Evolutionary conservation across 2,329 filamentous ascomycete genomes (phyloP).

Genomic region (Talaromyces piceae): DNA sequence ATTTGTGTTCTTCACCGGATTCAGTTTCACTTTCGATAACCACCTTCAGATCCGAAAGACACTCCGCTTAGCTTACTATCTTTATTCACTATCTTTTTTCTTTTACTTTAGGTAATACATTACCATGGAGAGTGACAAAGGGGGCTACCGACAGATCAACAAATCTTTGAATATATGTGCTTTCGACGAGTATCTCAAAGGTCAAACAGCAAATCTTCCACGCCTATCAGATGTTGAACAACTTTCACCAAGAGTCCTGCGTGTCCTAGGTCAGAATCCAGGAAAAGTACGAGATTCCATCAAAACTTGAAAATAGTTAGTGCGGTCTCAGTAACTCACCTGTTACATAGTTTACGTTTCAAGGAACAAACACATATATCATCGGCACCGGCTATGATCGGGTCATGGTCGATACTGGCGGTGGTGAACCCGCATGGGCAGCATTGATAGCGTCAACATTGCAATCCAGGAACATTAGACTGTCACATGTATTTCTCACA

Average conservation of each 20-base stretch:
- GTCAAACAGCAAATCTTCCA: slow-evolving; percentile 32
- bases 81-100: too few species aligned
- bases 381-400: slow-evolving; percentile 29
- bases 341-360: slow-evolving; percentile 26
- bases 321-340: background rate
- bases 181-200: slow-evolving; percentile 43
- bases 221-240: slow-evolving; percentile 34
- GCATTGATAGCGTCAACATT: slow-evolving; percentile 29
- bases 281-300: slow-evolving; percentile 28
- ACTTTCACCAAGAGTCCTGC: slow-evolving; percentile 36
- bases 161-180: slow-evolving; percentile 41
- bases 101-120: background rate
- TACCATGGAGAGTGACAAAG: background rate
- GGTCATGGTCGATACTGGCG: slow-evolving; percentile 32
- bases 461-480: slow-evolving; percentile 15
- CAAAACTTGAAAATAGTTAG: background rate
- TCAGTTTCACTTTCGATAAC: too few species aligned
- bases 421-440: slow-evolving; percentile 27
- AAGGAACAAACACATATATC: slow-evolving; percentile 38
- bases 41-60: too few species aligned
- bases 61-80: too few species aligned
- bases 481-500: slow-evolving; percentile 39
- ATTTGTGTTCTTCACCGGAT: too few species aligned
- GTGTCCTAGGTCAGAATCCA: slow-evolving; percentile 39
- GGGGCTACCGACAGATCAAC: slow-evolving; percentile 36